Evolutionary conservation across 1,139 yeast species (phyloP), one percentile per base, ranked within the genome.

Genomic region (Williopsis jadinii): DNA sequence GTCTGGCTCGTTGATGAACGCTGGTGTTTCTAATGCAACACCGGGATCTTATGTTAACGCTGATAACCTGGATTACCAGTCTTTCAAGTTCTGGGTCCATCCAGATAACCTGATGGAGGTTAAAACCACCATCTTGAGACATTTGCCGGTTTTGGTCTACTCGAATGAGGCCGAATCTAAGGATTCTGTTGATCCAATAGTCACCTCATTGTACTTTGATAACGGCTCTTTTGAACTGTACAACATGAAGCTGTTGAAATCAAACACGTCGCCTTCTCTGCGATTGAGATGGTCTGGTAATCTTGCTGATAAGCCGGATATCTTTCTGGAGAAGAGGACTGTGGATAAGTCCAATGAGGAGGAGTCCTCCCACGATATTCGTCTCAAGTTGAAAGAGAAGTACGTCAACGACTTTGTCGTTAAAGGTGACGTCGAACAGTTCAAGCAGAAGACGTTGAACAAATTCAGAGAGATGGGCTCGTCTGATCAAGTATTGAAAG

Each of bases 91-190:
- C 63, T 92, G 98, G 98, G 74, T 92, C 39, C 97, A 92, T 60
- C 92, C 92, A 12, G 98, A 92, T 56, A 88, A 92, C 61, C 70
- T 90, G 60, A 90, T 90, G 96, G 97, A 92, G 64, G 95, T 88
- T 44, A 92, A 92, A 66, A 87, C 97, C 24, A 80, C 88, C 49
- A 86, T 92, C 50, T 74, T 92, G 58, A 83, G 97, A 61, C 95
- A 88, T 56, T 75, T 92, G 53, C 98, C 98, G 0, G 95, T 90
- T 5, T 72, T 92, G 48, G 84, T 92, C 38, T 92, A 87, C 56
- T 26, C 65, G 56, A 30, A 58, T 35, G 67, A 62, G 40, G 35
- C 50, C 5, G 71, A 66, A 28, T 66, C 66, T 30, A 65, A 63
- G 41, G 68, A 68, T 42, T 65, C 71, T n/a, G 70, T 70, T 42